These are phyloP conservation scores for Fusarium anthophilum DNA, from an alignment of 2,329 filamentous ascomycete genomes.

Conservation along the genomic window DNA sequence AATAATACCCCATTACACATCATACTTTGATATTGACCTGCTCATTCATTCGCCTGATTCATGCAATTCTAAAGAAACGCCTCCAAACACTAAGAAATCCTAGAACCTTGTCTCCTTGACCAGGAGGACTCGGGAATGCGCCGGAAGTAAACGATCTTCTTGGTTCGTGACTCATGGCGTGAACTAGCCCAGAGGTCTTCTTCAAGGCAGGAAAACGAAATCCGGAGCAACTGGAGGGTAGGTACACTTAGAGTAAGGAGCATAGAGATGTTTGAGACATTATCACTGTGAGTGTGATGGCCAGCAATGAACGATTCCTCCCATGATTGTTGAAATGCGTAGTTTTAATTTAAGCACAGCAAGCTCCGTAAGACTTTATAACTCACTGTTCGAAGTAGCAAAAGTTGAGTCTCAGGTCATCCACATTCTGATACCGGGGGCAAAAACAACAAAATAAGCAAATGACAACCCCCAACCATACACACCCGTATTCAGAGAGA, in stretches of 20 bases:
- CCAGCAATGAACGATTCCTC: background rate
- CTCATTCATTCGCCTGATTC: background rate
- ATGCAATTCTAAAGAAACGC: background rate
- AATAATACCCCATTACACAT: conserved; percentile 43
- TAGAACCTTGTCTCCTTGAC: background rate
- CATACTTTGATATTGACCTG: background rate
- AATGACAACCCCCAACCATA: background rate
- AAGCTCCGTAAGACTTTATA: background rate
- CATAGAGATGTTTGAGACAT: background rate
- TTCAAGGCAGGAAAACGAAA: background rate
- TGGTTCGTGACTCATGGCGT: background rate
- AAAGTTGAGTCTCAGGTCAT: background rate
- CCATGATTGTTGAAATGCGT: background rate
- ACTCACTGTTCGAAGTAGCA: background rate
- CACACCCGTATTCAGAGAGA: background rate
- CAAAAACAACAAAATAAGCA: background rate
- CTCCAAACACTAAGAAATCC: background rate
- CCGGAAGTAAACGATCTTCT: background rate
- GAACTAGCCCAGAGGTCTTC: background rate
- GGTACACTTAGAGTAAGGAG: background rate
- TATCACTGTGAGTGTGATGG: background rate
- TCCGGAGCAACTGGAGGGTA: background rate
- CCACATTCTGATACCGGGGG: background rate
- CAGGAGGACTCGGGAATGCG: background rate
- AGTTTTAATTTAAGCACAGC: background rate